A percentile compares a stretch with the other conserved stretches of the same genome.
Conservation (phyloP, 495 filamentous ascomycete species). For the Annulohypoxylon bovei region DNA sequence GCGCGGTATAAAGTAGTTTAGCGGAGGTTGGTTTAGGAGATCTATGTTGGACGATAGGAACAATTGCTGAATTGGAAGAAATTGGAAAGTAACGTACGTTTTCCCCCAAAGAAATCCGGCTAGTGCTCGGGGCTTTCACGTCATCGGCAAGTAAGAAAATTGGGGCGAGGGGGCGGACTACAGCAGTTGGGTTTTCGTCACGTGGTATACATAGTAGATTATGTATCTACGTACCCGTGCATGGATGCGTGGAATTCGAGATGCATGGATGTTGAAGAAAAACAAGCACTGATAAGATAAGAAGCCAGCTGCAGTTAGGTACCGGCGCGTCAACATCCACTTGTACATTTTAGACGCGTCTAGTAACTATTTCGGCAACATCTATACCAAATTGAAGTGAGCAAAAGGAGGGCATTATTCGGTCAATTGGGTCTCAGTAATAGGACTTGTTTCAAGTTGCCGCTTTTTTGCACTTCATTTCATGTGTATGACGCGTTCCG, state of each 20-base stretch:
- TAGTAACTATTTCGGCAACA: slow-evolving; percentile 3
- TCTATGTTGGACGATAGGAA: neutral
- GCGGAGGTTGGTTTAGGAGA: slow-evolving; percentile 1
- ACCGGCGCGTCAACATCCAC: slow-evolving; percentile 29
- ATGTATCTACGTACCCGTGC: neutral
- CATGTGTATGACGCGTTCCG: neutral
- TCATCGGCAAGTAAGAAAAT: slow-evolving; percentile 34
- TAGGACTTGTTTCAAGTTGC: neutral
- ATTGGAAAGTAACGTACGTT: neutral
- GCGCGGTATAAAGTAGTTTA: neutral
- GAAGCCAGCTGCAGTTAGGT: neutral
- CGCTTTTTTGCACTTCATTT: neutral
- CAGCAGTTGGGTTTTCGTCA: neutral
- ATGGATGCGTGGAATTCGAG: neutral
- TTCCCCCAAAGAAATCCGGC: slow-evolving; percentile 5
- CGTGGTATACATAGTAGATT: slow-evolving; percentile 5
- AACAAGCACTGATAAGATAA: slow-evolving; percentile 35
- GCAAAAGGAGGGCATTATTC: neutral
- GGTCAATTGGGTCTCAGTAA: slow-evolving; percentile 11
- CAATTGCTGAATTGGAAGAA: slow-evolving; percentile 13
- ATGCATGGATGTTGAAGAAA: neutral
- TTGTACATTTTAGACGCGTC: slow-evolving; percentile 24
- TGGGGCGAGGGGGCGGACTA: neutral
- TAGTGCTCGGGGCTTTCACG: slow-evolving; percentile 26
- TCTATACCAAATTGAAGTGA: slow-evolving; percentile 3